Evolutionary conservation across 2,329 filamentous ascomycete genomes (phyloP).

Genomic region (Alternaria metachromatica): DNA sequence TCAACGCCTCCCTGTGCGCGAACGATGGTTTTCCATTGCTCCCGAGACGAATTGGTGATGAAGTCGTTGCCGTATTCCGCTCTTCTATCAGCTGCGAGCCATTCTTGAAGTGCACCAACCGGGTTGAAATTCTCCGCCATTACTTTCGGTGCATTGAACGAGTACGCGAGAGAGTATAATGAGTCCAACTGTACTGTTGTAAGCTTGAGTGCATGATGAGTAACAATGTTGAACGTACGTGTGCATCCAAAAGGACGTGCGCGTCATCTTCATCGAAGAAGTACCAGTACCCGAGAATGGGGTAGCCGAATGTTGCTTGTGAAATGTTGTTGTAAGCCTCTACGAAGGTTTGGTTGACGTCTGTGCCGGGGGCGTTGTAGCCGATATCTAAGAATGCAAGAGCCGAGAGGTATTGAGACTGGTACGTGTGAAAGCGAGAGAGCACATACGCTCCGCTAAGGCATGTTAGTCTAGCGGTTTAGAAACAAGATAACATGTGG

Average conservation of each 20-base stretch:
- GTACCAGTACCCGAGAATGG: neutral
- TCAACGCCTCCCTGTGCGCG: neutral
- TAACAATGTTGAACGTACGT: neutral
- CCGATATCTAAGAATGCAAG: neutral
- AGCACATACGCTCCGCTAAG: neutral
- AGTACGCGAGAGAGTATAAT: neutral
- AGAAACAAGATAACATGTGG: neutral
- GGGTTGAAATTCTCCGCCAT: neutral
- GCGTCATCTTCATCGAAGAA: neutral
- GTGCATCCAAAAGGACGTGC: neutral
- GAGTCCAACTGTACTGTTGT: neutral
- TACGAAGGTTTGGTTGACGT: neutral
- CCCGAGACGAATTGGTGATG: neutral
- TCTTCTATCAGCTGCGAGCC: neutral
- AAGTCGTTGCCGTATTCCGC: neutral
- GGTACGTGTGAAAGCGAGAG: neutral
- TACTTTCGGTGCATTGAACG: neutral
- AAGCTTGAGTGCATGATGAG: fast-evolving
- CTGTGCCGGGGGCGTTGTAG: neutral
- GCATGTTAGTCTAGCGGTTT: neutral
- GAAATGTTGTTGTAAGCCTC: neutral
- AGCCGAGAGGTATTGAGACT: neutral
- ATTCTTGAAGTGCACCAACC: neutral
- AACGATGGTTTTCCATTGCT: neutral
- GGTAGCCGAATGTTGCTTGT: neutral